Conservation (phyloP, 176 grass and related monocot species). For the Rhynchospora pubera region DNA sequence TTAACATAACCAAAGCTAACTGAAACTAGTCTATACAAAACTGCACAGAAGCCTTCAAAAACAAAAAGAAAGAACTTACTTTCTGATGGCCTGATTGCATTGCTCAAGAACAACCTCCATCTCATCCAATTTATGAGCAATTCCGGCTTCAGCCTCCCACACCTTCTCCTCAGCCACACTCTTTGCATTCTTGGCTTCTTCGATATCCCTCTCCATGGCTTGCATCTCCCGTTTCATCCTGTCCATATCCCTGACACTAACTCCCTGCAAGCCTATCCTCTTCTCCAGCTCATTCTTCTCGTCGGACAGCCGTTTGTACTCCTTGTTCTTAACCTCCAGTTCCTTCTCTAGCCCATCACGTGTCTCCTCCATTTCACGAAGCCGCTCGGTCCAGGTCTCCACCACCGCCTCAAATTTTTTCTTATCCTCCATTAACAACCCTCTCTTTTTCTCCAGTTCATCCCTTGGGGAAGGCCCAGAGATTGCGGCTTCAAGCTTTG, state of each 20-base stretch:
- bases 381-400: constrained; percentile 43
- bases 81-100: constrained; percentile 65
- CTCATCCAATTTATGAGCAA: constrained; percentile 50
- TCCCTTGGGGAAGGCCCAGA: constrained; percentile 34
- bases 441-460: constrained; percentile 37
- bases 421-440: constrained; percentile 36
- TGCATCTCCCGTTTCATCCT: constrained; percentile 73
- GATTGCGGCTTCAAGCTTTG: constrained; percentile 26
- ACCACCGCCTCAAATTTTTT: constrained; percentile 73
- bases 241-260: constrained; percentile 56
- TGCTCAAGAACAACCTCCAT: constrained; percentile 39
- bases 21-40: neutral
- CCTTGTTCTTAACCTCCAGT: constrained; percentile 42
- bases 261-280: constrained; percentile 41
- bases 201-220: constrained; percentile 43
- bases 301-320: constrained; percentile 16
- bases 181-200: constrained; percentile 36
- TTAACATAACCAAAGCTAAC: neutral
- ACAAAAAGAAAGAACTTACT: constrained; percentile 28
- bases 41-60: neutral
- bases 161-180: constrained; percentile 47
- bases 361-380: constrained; percentile 42
- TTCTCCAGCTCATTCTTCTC: constrained; percentile 51
- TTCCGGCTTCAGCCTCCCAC: constrained; percentile 61
- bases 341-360: constrained; percentile 37